Evolutionary conservation across 495 filamentous ascomycete species (phyloP).

Genomic region (Aspergillus homomorphus): DNA sequence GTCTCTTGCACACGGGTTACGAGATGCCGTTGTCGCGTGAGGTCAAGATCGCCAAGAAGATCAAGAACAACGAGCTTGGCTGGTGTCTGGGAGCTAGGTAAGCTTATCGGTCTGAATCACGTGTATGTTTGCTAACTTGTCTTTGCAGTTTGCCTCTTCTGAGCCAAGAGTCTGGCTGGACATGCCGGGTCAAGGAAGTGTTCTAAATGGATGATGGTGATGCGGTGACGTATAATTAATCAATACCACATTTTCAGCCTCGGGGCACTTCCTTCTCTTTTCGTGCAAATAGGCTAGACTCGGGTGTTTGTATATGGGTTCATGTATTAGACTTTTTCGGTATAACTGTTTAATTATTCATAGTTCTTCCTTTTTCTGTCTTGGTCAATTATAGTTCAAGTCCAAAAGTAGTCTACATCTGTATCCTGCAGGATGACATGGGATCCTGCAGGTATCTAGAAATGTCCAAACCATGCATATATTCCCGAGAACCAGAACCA

Average conservation of each 20-base stretch:
- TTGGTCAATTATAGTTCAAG: neutral
- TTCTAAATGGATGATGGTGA: conserved; percentile 35
- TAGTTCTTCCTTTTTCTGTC: neutral
- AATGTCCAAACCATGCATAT: conserved; percentile 12
- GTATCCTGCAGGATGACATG: neutral
- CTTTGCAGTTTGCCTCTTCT: conserved; percentile 65
- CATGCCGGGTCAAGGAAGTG: conserved; percentile 66
- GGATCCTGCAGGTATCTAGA: neutral
- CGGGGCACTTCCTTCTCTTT: conserved; percentile 28
- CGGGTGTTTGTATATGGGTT: conserved; percentile 19
- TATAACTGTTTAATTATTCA: conserved; percentile 6
- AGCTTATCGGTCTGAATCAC: conserved; percentile 22
- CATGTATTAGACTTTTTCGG: conserved; percentile 9
- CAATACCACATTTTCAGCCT: conserved; percentile 29
- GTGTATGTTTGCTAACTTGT: conserved; percentile 28
- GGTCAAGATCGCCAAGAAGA: conserved; percentile 97
- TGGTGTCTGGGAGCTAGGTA: conserved; percentile 98
- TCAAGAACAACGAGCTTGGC: conserved; percentile 92
- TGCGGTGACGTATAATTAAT: conserved; percentile 18
- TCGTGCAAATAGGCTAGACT: conserved; percentile 28
- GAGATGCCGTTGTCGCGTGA: conserved; percentile 96
- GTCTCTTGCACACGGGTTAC: conserved; percentile 89
- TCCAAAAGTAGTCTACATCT: neutral
- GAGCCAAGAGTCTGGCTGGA: conserved; percentile 70
- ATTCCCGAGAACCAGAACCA: no score